Conservation (phyloP, 345 rosid genomes). For the Citrus trifoliata region DNA sequence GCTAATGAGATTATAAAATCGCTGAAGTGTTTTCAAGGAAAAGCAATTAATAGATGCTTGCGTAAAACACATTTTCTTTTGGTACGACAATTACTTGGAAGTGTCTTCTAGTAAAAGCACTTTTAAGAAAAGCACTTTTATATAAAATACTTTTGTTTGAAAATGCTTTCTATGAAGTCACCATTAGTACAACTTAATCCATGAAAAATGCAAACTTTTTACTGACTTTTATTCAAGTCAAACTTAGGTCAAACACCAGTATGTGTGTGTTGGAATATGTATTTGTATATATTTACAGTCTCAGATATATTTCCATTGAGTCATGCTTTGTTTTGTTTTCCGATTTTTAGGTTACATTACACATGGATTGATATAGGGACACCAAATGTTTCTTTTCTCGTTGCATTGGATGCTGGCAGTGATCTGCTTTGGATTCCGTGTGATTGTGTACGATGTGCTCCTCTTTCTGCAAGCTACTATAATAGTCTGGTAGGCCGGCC, state of each 20-base stretch:
- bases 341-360: conserved; percentile 60
- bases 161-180: not conserved
- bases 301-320: not conserved
- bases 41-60: not conserved
- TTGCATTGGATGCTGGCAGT: conserved; percentile 82
- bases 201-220: not conserved
- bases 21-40: not conserved
- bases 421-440: conserved; percentile 92
- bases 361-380: conserved; percentile 84
- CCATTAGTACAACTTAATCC: not conserved
- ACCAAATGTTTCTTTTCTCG: conserved; percentile 73
- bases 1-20: no score
- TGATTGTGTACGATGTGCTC: conserved; percentile 77
- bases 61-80: not conserved
- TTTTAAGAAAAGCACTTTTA: not conserved
- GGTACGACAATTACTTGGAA: not conserved
- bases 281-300: not conserved
- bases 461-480: conserved; percentile 60
- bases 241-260: not conserved
- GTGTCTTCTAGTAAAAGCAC: not conserved
- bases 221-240: not conserved
- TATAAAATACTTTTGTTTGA: no score
- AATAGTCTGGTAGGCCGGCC: conserved; percentile 52
- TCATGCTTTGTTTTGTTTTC: not conserved
- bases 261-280: no score